Base-by-base conservation (phyloP, 1,284 basidiomycete genomes). In the Fomitopsis palustris region DNA sequence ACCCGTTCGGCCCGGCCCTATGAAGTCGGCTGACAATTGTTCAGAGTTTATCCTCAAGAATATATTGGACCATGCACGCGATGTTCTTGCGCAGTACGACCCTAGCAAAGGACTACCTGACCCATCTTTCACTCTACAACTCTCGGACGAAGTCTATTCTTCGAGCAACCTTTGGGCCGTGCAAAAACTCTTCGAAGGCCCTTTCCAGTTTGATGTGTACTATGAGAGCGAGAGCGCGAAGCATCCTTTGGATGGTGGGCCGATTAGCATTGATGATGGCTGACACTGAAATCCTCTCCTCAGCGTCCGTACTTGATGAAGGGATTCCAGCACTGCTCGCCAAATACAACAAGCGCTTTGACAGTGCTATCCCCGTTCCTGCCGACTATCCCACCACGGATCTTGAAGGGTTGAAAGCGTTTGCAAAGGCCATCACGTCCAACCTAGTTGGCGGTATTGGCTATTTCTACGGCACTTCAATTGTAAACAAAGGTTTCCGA, bases 371-470 rank as follows among this genome's bases (percentile, higher is more conserved):
- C 68, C 89, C 90, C 5, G 79, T 88, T 41, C 82, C 87, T 5
- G 66, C 76, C 3, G 81, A 84, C 58, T 84, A 81, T 65, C 72
- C 77, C 56, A 77, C 78, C 1, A 74, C 79, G 7, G 76, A 81
- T 56, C 72, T 74, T 53, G 75, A 81, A 58, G 74, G 78, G n/a
- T 72, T 92, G 19, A 76, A 86, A 59, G 77, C 76, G 0, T 96
- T 96, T 70, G 96, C 95, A 1, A 90, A 91, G 68, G 88, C 89
- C 16, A 84, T 96, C 61, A 95, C 93, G 0, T 90, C 95, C 0
- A 96, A 94, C 70, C 81, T 97, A 47, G 74, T 96, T 14, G 95
- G 93, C 54, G 95, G 95, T 39, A 87, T 98, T 51, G 95, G 96
- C 12, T 98, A 96, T 75, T 98, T 95, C 74, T 90, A 95, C 66